Conservation (phyloP, 2,329 filamentous ascomycete genomes). For the Aspergillus pseudoterreus region DNA sequence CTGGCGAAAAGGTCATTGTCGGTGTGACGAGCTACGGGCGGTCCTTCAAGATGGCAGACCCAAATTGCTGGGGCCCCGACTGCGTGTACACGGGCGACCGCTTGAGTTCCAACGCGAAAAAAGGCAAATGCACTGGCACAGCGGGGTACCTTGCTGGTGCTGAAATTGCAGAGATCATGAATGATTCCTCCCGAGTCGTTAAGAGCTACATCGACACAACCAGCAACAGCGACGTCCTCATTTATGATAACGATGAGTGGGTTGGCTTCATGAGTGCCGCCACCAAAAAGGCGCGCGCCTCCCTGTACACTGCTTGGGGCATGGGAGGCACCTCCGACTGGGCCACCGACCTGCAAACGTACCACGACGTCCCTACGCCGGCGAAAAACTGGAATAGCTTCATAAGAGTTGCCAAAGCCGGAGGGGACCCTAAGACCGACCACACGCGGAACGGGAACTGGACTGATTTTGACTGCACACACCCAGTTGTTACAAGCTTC, state of each 20-base stretch:
- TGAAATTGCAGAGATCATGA: constrained; percentile 31
- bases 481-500: neutral
- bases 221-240: constrained; percentile 22
- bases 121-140: constrained; percentile 37
- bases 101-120: constrained; percentile 24
- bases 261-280: constrained; percentile 31
- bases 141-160: constrained; percentile 38
- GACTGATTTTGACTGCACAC: constrained; percentile 6
- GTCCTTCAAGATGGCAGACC: constrained; percentile 31
- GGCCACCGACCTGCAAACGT: constrained; percentile 28
- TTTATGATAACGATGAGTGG: constrained; percentile 31
- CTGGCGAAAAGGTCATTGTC: constrained; percentile 21
- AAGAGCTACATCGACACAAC: constrained; percentile 5
- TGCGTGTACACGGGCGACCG: constrained; percentile 32
- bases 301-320: constrained; percentile 16
- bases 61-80: constrained; percentile 25
- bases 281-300: constrained; percentile 17
- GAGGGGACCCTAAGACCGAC: neutral
- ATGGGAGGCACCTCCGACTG: constrained; percentile 31
- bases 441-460: constrained; percentile 8
- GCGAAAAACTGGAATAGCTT: neutral
- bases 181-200: neutral
- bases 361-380: neutral
- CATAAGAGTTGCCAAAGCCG: neutral
- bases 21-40: constrained; percentile 37